Evolutionary conservation across 805 yeast genomes (phyloP), one percentile per base, ranked within the genome.

Genomic region (Metschnikowia lunata): DNA sequence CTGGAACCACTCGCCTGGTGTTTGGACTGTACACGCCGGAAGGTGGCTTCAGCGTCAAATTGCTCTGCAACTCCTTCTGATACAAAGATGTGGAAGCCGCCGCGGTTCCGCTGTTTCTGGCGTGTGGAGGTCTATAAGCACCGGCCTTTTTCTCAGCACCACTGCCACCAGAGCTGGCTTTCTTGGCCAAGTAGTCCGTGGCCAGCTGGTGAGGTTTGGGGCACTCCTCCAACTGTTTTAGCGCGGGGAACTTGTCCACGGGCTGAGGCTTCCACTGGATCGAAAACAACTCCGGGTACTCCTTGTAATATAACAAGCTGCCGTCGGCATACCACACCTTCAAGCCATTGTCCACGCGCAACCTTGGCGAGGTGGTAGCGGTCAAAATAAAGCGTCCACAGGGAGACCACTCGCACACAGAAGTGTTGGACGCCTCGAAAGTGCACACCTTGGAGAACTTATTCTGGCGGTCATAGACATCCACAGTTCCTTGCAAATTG

Each of bases 331-430:
- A 95, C 97, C 98, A 93, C 57, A 93, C 75, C 66, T 88, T 87
- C 56, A 85, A 82, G 48, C 97, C 91, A 63, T 93, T 93, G 67
- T 95, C 99, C 34, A 93, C 99, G 60, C 99, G 82, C 56, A 93
- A 78, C 57, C 99, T 79, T 51, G 99, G 99, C 15, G 97, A 82
- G 0, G 98, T 93, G 6, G 98, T 95, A 14, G 99, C 98, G 12
- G 98, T 91, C 64, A 93, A 70, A 46, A 93, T 81, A 60, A 76
- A 89, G 59, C 93, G 82, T 32, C 99, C 98, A 67, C 93, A 95
- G 8, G 99, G 99, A 2, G 95, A 83, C 99, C 99, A 93, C 63
- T 87, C 88, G 64, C 97, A 91, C 36, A 85, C 95, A n/a, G 95
- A 84, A 12, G 98, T 89, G 70, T 93, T 95, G 36, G 96, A 71